phyloP scores from a whole-genome alignment of 208 protist species.

The Trypanosoma scelopori region DNA sequence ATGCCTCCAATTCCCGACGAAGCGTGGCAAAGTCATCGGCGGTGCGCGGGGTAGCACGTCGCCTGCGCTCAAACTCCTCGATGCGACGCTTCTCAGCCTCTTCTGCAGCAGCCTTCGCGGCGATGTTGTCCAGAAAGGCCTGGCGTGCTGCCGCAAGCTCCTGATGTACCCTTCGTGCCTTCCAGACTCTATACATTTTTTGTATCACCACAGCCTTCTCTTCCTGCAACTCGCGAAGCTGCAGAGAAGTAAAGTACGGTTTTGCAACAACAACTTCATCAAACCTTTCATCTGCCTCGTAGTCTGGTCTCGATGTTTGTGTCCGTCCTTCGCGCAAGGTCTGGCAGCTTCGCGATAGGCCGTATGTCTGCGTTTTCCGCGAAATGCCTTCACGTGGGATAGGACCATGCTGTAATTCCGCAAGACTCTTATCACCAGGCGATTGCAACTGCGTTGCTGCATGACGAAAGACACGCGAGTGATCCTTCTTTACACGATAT shows the following conservation, averaged over 20 bases:
- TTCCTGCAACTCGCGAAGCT: slow-evolving; percentile 60
- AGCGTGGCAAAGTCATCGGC: slow-evolving; percentile 92
- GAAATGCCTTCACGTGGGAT: slow-evolving; percentile 47
- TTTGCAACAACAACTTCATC: slow-evolving; percentile 77
- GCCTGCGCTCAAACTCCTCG: slow-evolving; percentile 77
- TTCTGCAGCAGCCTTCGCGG: slow-evolving; percentile 53
- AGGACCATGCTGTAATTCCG: slow-evolving; percentile 62
- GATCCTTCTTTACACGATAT: slow-evolving; percentile 80
- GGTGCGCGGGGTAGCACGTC: slow-evolving; percentile 90
- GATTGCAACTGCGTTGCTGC: slow-evolving; percentile 89
- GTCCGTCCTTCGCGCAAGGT: slow-evolving; percentile 89
- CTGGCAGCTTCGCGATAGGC: slow-evolving; percentile 86
- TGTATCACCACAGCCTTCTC: slow-evolving; percentile 90
- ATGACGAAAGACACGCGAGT: slow-evolving; percentile 81
- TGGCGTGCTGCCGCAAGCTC: slow-evolving; percentile 60
- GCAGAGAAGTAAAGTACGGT: slow-evolving; percentile 85
- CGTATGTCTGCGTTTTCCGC: slow-evolving; percentile 92
- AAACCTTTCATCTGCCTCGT: slow-evolving; percentile 58
- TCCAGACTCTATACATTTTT: slow-evolving; percentile 92
- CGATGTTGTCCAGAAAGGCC: slow-evolving; percentile 57
- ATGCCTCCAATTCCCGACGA: slow-evolving; percentile 90
- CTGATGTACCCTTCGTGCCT: slow-evolving; percentile 76
- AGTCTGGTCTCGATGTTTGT: slow-evolving; percentile 83
- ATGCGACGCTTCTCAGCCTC: slow-evolving; percentile 63
- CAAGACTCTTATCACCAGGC: slow-evolving; percentile 31